Evolutionary conservation across 2,329 filamentous ascomycete genomes (phyloP).

Genomic region (Penicillium sp.): DNA sequence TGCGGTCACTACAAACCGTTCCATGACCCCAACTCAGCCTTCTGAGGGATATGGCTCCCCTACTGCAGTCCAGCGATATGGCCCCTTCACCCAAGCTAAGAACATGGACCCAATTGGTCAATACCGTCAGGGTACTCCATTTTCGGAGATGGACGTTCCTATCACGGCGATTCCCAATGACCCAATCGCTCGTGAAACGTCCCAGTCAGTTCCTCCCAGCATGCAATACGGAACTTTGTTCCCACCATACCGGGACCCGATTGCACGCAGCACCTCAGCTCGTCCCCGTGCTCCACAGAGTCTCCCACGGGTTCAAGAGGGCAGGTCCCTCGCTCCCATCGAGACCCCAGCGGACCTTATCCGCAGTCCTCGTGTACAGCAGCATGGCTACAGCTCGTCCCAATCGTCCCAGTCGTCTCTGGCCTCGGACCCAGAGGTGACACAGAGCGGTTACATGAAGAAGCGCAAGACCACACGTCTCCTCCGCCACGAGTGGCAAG

Average conservation of each 20-base stretch:
- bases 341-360: constrained; percentile 37
- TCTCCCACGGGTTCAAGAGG: no score
- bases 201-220: constrained; percentile 90
- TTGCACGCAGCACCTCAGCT: constrained; percentile 40
- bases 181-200: constrained; percentile 74
- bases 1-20: no score
- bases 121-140: constrained; percentile 73
- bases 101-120: neutral
- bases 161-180: constrained; percentile 72
- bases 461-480: constrained; percentile 84
- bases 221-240: constrained; percentile 70
- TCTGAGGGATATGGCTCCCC: no score
- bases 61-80: no score
- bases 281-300: no score
- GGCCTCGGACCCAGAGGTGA: neutral
- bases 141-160: constrained; percentile 88
- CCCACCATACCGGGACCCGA: constrained; percentile 40
- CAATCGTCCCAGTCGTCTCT: no score
- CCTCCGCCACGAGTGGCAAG: constrained; percentile 89
- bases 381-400: no score
- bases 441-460: constrained; percentile 84
- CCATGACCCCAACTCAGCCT: no score
- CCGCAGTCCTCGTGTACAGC: constrained; percentile 23
- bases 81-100: constrained; percentile 3
- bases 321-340: constrained; percentile 25